phyloP scores from a whole-genome alignment of 768 basidiomycete species.

The Cubamyces lactineus region DNA sequence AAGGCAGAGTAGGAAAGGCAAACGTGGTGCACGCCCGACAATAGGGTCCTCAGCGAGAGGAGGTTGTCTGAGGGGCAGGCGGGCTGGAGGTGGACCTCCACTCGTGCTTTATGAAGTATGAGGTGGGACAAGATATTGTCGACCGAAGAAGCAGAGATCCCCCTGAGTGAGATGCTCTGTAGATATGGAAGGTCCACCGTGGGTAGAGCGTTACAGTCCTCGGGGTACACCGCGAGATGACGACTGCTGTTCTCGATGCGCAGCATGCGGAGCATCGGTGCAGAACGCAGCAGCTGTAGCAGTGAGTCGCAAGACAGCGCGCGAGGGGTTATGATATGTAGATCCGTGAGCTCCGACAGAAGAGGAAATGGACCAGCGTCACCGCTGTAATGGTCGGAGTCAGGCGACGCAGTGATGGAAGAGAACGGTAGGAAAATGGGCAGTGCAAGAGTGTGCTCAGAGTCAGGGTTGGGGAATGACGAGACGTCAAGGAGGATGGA shows the following conservation, averaged over 20 bases:
- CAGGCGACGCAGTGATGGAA: neutral
- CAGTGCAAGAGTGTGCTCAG: neutral
- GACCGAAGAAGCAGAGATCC: neutral
- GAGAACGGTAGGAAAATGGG: neutral
- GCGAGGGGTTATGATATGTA: neutral
- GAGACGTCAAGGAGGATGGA: neutral
- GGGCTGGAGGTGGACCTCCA: neutral
- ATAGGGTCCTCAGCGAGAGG: neutral
- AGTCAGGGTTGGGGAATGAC: neutral
- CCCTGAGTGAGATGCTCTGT: neutral
- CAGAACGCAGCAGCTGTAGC: neutral
- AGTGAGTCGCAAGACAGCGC: neutral
- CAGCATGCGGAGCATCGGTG: neutral
- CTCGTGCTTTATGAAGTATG: neutral
- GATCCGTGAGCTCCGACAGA: neutral
- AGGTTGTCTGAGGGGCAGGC: neutral
- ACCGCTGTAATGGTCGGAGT: neutral
- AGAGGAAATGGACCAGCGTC: neutral
- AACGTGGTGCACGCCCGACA: neutral
- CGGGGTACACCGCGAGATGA: neutral
- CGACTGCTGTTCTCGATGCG: neutral
- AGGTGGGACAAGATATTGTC: constrained; percentile 1
- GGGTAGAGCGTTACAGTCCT: neutral
- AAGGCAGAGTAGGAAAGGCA: neutral
- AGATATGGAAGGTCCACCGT: neutral